A percentile compares a stretch with the other conserved stretches of the same genome.
Evolutionary conservation across 495 filamentous ascomycete genomes (phyloP).

Genomic region (Zalerion maritima): DNA sequence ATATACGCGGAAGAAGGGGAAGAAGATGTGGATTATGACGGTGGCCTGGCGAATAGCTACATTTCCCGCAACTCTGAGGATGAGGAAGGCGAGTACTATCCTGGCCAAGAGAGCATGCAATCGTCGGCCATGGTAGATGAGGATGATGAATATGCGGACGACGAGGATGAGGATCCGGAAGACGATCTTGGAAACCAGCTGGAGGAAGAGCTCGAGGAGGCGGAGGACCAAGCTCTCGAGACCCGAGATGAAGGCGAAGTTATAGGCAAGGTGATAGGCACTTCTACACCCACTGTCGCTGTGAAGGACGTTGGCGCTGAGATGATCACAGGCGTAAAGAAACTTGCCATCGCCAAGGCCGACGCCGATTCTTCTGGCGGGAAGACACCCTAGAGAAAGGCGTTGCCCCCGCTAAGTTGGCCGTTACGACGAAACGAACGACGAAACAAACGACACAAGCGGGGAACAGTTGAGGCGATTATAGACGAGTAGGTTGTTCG

Average conservation of each 20-base stretch:
- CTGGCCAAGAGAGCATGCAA: no score
- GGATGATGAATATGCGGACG: conserved; percentile 20
- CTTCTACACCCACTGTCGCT: conserved; percentile 6
- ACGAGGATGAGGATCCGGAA: conserved; percentile 23
- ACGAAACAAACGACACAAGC: no score
- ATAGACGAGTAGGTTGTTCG: no score
- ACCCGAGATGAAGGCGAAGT: conserved; percentile 1
- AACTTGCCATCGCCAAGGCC: conserved; percentile 22
- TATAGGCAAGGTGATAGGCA: no score
- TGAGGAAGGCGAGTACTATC: conserved; percentile 29
- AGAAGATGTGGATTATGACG: conserved; percentile 31
- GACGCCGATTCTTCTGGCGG: conserved; percentile 6
- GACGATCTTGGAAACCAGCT: conserved; percentile 20
- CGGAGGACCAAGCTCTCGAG: conserved; percentile 8
- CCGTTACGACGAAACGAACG: no score
- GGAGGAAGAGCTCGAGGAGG: conserved; percentile 11
- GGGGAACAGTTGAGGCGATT: no score
- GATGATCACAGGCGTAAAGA: conserved; percentile 34
- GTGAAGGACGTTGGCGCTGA: conserved; percentile 29
- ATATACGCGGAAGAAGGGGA: conserved; percentile 27
- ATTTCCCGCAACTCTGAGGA: conserved; percentile 41
- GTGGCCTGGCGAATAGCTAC: conserved; percentile 42
- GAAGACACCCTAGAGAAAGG: no score
- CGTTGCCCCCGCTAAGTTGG: no score
- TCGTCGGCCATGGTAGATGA: conserved; percentile 14